Evolutionary conservation across 352 stramenopile genomes (phyloP), one percentile per base, ranked within the genome.

Genomic region (Globisporangium sylvaticum): DNA sequence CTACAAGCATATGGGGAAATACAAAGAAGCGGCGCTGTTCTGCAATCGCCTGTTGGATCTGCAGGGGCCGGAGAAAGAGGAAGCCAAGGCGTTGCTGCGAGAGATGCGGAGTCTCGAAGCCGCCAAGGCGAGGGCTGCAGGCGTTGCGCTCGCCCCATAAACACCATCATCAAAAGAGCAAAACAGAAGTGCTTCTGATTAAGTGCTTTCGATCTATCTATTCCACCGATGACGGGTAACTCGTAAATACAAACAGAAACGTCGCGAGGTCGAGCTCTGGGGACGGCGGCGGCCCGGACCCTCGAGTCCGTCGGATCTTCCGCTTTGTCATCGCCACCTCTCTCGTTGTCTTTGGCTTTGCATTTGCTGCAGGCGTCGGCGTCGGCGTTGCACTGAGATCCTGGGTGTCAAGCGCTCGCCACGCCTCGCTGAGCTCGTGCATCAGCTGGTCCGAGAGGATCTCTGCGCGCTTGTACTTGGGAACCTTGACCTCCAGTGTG

Each of bases 31-130:
- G 5, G 79, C 70, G 20, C 74, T 90, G 25, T 90, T 91, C 62
- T 95, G 87, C 72, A 92, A 91, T 53, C 78, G 84, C 14, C 69
- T 95, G 22, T 34, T 93, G 24, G 87, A 95, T 37, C 76, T 92
- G 48, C 82, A 91, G 56, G 87, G 87, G 2, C 86, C 84, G 1
- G 85, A 94, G 55, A 90, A 91, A 65, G 87, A 95, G 64, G 87
- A 95, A 67, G 87, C 85, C 22, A 95, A 92, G 68, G 81, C 84
- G 22, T 67, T 94, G 44, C 66, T 95, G 46, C 80, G 84, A 2
- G 83, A 92, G 67, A 91, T 95, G 78, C 80, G 88, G 22, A 88
- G 76, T 70, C 72, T 91, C 7, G 78, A 90, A 52, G 78, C 81
- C 29, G 73, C 72, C 1, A 62, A 63, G 57, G 68, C 65, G 29